phyloP scores from a whole-genome alignment of 2,329 filamentous ascomycete species.

The Lasiodiplodia hormozganensis region DNA sequence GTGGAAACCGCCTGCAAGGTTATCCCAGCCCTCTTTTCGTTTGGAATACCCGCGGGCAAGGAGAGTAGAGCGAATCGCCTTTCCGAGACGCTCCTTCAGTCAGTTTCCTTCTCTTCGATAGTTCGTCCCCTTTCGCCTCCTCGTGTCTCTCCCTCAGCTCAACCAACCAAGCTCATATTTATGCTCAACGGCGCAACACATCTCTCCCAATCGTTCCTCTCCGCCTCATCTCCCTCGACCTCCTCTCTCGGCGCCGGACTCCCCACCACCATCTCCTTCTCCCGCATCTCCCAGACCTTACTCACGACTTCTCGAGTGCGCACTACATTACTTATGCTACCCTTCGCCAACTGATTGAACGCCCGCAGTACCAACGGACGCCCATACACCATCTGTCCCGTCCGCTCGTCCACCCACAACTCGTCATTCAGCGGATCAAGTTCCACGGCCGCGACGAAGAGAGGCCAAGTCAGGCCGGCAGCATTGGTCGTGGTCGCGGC shows the following conservation, averaged over 20 bases:
- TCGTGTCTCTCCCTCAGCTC: background rate
- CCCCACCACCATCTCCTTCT: slow-evolving; percentile 38
- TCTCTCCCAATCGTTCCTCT: slow-evolving; percentile 51
- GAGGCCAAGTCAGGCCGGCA: slow-evolving; percentile 51
- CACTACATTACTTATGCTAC: slow-evolving; percentile 52
- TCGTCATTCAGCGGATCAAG: slow-evolving; percentile 46
- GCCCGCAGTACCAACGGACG: slow-evolving; percentile 50
- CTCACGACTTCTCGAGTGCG: slow-evolving; percentile 55
- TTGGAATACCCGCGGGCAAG: too few species aligned
- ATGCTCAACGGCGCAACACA: slow-evolving; percentile 52
- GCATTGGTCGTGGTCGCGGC: slow-evolving; percentile 14
- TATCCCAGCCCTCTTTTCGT: too few species aligned
- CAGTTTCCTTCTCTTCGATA: too few species aligned
- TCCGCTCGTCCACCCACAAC: slow-evolving; percentile 38
- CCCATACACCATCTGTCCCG: slow-evolving; percentile 39
- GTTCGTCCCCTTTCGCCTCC: background rate
- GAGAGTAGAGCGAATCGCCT: too few species aligned
- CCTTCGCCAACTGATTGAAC: slow-evolving; percentile 50
- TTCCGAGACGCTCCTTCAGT: too few species aligned
- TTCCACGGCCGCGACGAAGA: slow-evolving; percentile 55
- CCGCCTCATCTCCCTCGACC: slow-evolving; percentile 35
- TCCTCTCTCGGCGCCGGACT: slow-evolving; percentile 21
- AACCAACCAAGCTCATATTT: slow-evolving; percentile 48
- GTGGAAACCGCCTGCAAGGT: too few species aligned
- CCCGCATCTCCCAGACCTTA: slow-evolving; percentile 56